phyloP scores from a whole-genome alignment of 768 basidiomycete genomes.

The Termitomyces sp. region DNA sequence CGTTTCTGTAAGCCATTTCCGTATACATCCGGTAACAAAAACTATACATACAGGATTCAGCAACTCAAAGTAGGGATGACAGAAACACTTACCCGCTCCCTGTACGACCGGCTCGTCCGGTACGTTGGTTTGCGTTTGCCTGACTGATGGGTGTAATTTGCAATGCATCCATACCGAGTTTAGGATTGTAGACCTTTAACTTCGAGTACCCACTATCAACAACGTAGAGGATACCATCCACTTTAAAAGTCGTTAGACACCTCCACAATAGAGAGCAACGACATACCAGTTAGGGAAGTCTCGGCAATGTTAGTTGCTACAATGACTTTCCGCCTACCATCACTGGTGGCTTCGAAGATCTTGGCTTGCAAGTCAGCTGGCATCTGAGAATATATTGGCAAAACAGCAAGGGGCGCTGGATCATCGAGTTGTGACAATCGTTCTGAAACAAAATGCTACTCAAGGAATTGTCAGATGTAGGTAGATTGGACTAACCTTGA shows the following conservation, averaged over 20 bases:
- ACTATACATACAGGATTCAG: conserved; percentile 29
- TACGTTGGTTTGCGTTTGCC: conserved; percentile 94
- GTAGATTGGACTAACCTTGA: conserved; percentile 46
- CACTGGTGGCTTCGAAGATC: conserved; percentile 91
- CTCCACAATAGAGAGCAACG: not conserved
- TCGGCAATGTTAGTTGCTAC: conserved; percentile 99
- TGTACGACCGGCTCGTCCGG: conserved; percentile 94
- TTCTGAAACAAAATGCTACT: conserved; percentile 42
- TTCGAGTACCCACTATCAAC: conserved; percentile 97
- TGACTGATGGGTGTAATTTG: conserved; percentile 99
- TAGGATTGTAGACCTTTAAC: conserved; percentile 97
- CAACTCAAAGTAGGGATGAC: not conserved
- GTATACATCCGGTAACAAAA: conserved; percentile 97
- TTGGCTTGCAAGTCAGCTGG: conserved; percentile 98
- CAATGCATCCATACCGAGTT: conserved; percentile 98
- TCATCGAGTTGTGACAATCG: conserved; percentile 91
- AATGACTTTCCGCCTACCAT: conserved; percentile 94
- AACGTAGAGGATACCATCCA: conserved; percentile 96
- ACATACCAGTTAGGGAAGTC: conserved; percentile 85
- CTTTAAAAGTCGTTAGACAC: conserved; percentile 31
- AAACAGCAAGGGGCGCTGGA: conserved; percentile 77
- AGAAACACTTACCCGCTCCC: conserved; percentile 67
- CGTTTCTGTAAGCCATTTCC: conserved; percentile 94
- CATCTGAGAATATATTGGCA: conserved; percentile 99
- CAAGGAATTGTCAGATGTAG: not conserved